Percentiles rank a stretch among this genome's conserved stretches.
Conservation (phyloP, 768 basidiomycete species). For the Naganishia antarctica region DNA sequence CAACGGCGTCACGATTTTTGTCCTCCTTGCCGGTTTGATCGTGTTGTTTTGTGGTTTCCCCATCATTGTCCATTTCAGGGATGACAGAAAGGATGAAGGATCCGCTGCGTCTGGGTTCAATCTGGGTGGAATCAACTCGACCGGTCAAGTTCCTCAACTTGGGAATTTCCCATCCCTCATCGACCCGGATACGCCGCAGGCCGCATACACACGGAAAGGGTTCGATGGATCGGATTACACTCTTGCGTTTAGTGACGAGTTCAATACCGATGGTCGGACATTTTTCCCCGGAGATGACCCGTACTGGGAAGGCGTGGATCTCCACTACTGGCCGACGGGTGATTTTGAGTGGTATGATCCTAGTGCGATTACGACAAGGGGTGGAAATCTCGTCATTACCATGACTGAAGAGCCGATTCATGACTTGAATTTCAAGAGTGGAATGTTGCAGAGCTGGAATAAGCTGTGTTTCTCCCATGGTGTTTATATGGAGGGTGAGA, state of each 20-base stretch:
- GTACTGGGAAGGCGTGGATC: slow-evolving; percentile 78
- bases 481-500: slow-evolving; percentile 64
- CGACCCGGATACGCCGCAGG: slow-evolving; percentile 68
- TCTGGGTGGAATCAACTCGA: slow-evolving; percentile 81
- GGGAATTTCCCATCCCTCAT: slow-evolving; percentile 65
- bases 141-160: slow-evolving; percentile 79
- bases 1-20: slow-evolving; percentile 69
- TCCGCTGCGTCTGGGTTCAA: slow-evolving; percentile 62
- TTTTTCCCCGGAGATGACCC: slow-evolving; percentile 64
- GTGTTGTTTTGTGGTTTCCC: slow-evolving; percentile 87
- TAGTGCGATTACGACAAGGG: slow-evolving; percentile 56
- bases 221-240: slow-evolving; percentile 74
- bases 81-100: slow-evolving; percentile 20
- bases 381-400: slow-evolving; percentile 76
- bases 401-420: slow-evolving; percentile 66
- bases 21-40: slow-evolving; percentile 66
- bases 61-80: slow-evolving; percentile 54
- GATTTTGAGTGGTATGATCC: slow-evolving; percentile 82
- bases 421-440: slow-evolving; percentile 70
- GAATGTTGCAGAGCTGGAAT: slow-evolving; percentile 73
- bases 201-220: slow-evolving; percentile 59
- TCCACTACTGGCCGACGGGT: slow-evolving; percentile 62
- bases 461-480: slow-evolving; percentile 87
- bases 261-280: slow-evolving; percentile 59
- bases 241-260: slow-evolving; percentile 86